Evolutionary conservation across 2,329 filamentous ascomycete species (phyloP), one percentile per base, ranked within the genome.

Genomic region (Macrophomina tecta): DNA sequence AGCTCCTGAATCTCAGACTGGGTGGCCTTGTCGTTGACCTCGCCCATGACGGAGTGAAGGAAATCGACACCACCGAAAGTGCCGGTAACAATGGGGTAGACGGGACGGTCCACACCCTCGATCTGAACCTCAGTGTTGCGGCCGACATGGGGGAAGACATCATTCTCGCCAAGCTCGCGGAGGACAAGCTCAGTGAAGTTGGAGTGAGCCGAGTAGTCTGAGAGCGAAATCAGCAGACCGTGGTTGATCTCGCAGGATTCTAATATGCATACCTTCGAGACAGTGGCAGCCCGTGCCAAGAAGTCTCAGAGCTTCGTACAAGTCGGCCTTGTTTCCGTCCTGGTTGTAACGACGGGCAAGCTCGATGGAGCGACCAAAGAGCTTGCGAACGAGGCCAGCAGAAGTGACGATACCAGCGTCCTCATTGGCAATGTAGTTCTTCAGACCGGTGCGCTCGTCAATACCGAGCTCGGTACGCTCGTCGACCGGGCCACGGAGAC

Each of bases 21-120:
- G 36, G 90, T 94, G 68, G 94, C 83, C 82, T 97, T 97, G 79
- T 97, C 94, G 46, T 90, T 91, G 62, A 97, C 88, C 72, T 89
- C 87, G 65, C 87, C 87, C 70, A 88, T 91, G 36, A 97, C 93
- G 0, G 91, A 95, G 81, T 97, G 93, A 68, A 97, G 82, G 81
- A 97, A 97, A 75, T 97, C 94, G 14, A 97, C 94, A 69, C 94
- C 94, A 69, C 94, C 94, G 78, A 97, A 97, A 6, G 94, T 97
- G 68, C 94, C 94, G 1, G 94, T 97, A 52, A 97, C 86, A 69
- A 94, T 82, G 6, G 94, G 94, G 73, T 91, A 97, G 68, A 97
- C 91, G 4, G 84, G 75, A 40, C 83, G 76, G 28, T 84, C 84
- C 67, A 87, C 90, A 52, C 91, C 93, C 40, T 85, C 82, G 34